Conservation (phyloP, 2,329 filamentous ascomycete species). For the Colletotrichum plurivorum region DNA sequence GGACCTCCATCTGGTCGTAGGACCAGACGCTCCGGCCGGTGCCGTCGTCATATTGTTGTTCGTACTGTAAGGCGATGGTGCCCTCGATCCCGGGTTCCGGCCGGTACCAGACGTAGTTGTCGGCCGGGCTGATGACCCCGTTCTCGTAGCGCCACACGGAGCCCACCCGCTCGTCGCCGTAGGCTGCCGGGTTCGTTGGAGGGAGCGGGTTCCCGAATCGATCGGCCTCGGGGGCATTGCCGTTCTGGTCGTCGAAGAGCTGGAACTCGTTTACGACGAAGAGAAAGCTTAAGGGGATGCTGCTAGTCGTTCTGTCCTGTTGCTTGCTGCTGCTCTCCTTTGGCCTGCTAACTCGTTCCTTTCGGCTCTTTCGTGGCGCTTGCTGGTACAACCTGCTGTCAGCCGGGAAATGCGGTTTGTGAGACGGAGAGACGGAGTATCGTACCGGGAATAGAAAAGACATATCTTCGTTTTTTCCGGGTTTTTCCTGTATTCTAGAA, state of each 20-base stretch:
- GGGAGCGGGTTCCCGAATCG: slow-evolving; percentile 51
- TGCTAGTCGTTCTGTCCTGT: not conserved
- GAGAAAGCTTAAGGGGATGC: slow-evolving; percentile 49
- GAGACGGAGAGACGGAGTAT: not conserved
- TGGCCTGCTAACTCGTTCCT: not conserved
- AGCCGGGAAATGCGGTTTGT: too few species aligned
- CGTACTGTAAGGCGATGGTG: not conserved
- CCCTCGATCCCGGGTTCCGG: slow-evolving; percentile 27
- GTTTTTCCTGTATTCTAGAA: too few species aligned
- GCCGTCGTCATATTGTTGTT: not conserved
- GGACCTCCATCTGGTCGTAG: not conserved
- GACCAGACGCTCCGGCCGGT: not conserved
- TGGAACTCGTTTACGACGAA: slow-evolving; percentile 56
- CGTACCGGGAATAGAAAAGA: not conserved
- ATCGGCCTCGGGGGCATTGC: slow-evolving; percentile 27
- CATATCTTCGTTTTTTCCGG: not conserved
- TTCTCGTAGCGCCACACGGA: slow-evolving; percentile 53
- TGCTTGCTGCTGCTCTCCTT: not conserved
- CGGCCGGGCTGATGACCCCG: slow-evolving; percentile 46
- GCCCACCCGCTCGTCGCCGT: slow-evolving; percentile 47
- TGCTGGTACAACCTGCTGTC: not conserved
- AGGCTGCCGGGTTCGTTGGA: slow-evolving; percentile 43
- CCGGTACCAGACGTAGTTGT: slow-evolving; percentile 44
- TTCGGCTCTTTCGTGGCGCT: not conserved
- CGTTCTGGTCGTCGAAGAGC: slow-evolving; percentile 33